Evolutionary conservation across 2,329 filamentous ascomycete genomes (phyloP), one percentile per base, ranked within the genome.

Genomic region (Fusarium sp.): DNA sequence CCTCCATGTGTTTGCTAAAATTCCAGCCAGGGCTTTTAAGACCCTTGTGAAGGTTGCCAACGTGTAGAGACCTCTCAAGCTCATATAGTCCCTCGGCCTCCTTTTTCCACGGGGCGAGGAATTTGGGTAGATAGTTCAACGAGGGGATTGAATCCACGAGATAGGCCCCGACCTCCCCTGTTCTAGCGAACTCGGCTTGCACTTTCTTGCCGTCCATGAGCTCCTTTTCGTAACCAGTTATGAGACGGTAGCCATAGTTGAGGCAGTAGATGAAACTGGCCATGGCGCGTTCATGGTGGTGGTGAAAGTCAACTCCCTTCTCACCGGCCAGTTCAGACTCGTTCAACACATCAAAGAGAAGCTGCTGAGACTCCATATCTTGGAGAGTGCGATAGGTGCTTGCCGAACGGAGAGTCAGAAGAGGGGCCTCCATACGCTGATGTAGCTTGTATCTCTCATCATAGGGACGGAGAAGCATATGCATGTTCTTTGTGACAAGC

Each of bases 331-430:
- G 29, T 7, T 48, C 29, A 6, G 29, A 42, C 15, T 72, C 70
- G 44, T 71, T 50, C 2, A 83, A 58, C 0, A 83, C 65, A 11
- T 82, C 78, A 13, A 70, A 71, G 1, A 83, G 56, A 1, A 82
- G 61, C 46, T 82, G 79, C 49, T 75, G 78, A 26, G 76, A 78
- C 60, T 83, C 81, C 6, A 82, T 71, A 9, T 81, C 78, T 59
- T 82, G 80, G 0, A 83, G 61, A 0, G 73, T 70, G 13, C 72
- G 71, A 53, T 82, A 83, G 0, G 72, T 74, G 3, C 66, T 66
- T 42, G 47, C 75, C 35, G 69, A 74, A 56, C 60, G 65, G 0
- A 58, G 41, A 4, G 62, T 71, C 0, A 78, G 73, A 13, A 76
- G 70, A 13, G 73, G 75, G 15, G 69, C 74, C 56, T 74, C 74